phyloP scores from a whole-genome alignment of 306 rosid species.

The Medicago arabica region DNA sequence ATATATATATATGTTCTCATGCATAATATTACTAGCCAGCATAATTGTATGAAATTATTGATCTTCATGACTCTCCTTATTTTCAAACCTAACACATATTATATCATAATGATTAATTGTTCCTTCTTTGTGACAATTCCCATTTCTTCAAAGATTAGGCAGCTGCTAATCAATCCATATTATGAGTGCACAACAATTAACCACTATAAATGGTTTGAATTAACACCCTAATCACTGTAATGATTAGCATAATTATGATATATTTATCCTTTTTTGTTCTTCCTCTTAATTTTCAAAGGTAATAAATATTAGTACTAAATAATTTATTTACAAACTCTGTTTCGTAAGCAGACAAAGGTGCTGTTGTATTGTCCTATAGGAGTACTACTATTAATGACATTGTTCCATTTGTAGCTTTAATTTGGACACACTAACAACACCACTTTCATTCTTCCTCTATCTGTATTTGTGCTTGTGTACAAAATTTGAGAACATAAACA shows the following conservation, averaged over 20 bases:
- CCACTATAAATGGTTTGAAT: conserved; percentile 3
- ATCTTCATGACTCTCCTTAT: neutral
- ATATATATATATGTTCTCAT: neutral
- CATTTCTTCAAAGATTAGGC: neutral
- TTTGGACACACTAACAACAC: conserved; percentile 7
- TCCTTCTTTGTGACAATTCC: conserved; percentile 34
- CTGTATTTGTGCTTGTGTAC: neutral
- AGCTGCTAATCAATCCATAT: neutral
- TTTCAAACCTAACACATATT: conserved; percentile 35
- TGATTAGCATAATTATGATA: conserved; percentile 30
- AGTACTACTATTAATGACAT: neutral
- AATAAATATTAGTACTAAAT: neutral
- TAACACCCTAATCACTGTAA: conserved; percentile 20
- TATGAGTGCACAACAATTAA: neutral
- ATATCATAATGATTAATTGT: conserved; percentile 38
- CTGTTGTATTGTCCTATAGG: neutral
- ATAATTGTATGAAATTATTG: conserved; percentile 32
- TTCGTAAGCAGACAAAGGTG: conserved; percentile 11
- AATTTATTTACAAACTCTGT: neutral
- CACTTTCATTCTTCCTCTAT: neutral
- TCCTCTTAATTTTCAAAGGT: neutral
- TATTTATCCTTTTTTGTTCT: neutral
- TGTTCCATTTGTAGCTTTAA: conserved; percentile 23
- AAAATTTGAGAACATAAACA: neutral
- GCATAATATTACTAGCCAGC: neutral